Percentiles rank a stretch among this genome's conserved stretches.
Evolutionary conservation across 768 basidiomycete species (phyloP).

Genomic region (Pisolithus tinctorius): DNA sequence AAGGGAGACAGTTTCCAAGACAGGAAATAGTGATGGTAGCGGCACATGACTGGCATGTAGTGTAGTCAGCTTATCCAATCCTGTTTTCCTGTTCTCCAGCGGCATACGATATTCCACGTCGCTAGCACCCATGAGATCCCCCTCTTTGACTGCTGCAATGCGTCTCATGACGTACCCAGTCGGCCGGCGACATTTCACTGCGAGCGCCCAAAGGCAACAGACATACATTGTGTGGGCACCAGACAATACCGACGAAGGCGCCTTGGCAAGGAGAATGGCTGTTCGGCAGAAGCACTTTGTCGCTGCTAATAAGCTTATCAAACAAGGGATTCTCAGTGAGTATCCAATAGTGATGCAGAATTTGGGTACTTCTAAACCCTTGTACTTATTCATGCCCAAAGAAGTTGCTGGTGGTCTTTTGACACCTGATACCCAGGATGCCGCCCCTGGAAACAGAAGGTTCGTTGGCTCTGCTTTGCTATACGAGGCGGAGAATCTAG

Average conservation of each 20-base stretch:
- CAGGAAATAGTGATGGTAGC: no score
- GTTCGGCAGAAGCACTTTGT: slow-evolving; percentile 50
- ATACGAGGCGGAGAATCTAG: slow-evolving; percentile 47
- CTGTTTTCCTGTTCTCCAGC: no score
- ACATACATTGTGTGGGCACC: slow-evolving; percentile 54
- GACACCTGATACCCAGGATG: slow-evolving; percentile 49
- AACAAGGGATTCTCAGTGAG: slow-evolving; percentile 47
- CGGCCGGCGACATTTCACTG: slow-evolving; percentile 9
- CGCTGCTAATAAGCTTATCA: slow-evolving; percentile 34
- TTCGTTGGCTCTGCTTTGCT: slow-evolving; percentile 57
- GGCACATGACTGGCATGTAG: no score
- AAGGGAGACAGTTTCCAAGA: no score
- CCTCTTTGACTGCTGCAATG: background rate
- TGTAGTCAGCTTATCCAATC: no score
- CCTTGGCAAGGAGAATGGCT: slow-evolving; percentile 48
- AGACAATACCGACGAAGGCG: slow-evolving; percentile 54
- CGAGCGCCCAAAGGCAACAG: slow-evolving; percentile 2
- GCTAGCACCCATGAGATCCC: background rate
- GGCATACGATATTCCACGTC: background rate
- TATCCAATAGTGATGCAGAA: background rate
- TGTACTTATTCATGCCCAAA: slow-evolving; percentile 7
- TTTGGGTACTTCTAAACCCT: background rate
- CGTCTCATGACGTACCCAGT: background rate
- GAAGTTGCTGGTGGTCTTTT: slow-evolving; percentile 54
- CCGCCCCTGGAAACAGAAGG: slow-evolving; percentile 41